Percentiles rank a stretch among this genome's conserved stretches.
Conservation (phyloP, 1,139 yeast genomes). For the Yamadazyma triangularis region DNA sequence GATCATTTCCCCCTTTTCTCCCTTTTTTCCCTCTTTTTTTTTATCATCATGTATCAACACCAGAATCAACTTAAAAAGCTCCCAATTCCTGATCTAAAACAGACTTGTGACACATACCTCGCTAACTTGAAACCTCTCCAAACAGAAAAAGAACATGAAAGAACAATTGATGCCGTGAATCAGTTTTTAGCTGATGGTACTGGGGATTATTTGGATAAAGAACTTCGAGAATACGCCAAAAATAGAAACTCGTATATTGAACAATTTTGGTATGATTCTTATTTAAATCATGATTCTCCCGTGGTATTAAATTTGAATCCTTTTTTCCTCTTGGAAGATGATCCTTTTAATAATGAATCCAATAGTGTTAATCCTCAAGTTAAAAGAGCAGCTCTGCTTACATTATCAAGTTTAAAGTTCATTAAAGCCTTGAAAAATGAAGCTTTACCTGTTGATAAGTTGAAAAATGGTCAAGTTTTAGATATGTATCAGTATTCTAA, state of each 20-base stretch:
- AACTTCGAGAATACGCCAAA: constrained; percentile 58
- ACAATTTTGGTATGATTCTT: constrained; percentile 91
- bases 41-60: constrained; percentile 43
- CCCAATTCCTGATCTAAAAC: constrained; percentile 72
- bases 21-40: constrained; percentile 1
- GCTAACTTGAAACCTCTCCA: constrained; percentile 70
- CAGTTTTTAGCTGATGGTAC: constrained; percentile 50
- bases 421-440: constrained; percentile 73
- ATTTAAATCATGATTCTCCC: constrained; percentile 80
- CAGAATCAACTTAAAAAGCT: constrained; percentile 58
- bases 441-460: constrained; percentile 67
- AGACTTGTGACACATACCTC: constrained; percentile 62
- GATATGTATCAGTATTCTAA: constrained; percentile 90
- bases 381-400: constrained; percentile 77
- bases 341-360: constrained; percentile 71
- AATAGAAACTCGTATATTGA: constrained; percentile 76
- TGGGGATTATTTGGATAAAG: constrained; percentile 61
- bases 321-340: constrained; percentile 82
- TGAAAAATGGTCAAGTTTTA: constrained; percentile 60
- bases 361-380: constrained; percentile 59
- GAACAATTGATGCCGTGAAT: constrained; percentile 57
- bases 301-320: constrained; percentile 87
- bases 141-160: constrained; percentile 62
- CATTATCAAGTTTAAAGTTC: constrained; percentile 72
- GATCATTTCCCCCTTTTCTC: constrained; percentile 1